Evolutionary conservation across 192 early-diverging fungal genomes (phyloP).

Genomic region (Entophlyctis helioformis): DNA sequence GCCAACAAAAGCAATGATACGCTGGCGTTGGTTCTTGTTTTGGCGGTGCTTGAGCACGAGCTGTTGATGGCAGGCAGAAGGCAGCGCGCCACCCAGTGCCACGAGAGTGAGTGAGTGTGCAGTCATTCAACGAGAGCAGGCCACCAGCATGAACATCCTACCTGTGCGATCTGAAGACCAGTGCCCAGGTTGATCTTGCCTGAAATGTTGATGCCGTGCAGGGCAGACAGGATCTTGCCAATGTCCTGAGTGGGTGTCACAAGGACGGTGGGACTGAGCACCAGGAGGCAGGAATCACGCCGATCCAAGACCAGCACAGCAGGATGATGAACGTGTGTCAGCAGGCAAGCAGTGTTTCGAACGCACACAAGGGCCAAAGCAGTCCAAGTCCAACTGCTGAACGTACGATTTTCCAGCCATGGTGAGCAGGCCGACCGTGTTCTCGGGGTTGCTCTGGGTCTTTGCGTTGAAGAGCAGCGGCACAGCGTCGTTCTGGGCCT

Average conservation of each 20-base stretch:
- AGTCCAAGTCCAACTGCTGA: neutral
- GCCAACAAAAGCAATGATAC: constrained; percentile 89
- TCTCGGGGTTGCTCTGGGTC: constrained; percentile 86
- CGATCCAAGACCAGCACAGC: neutral
- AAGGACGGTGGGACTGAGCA: constrained; percentile 72
- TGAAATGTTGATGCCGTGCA: constrained; percentile 68
- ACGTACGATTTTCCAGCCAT: constrained; percentile 80
- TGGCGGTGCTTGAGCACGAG: constrained; percentile 93
- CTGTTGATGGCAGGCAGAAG: too few relatives aligned
- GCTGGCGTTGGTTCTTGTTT: constrained; percentile 89
- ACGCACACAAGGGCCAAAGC: neutral
- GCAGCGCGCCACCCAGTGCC: too few relatives aligned
- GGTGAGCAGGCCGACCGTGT: constrained; percentile 88
- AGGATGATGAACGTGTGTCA: neutral
- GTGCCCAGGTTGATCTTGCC: constrained; percentile 66
- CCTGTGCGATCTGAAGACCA: constrained; percentile 93
- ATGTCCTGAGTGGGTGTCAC: constrained; percentile 83
- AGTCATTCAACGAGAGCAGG: too few relatives aligned
- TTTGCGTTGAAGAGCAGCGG: constrained; percentile 85
- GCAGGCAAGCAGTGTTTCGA: neutral
- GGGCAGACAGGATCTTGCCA: constrained; percentile 78
- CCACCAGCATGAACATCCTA: too few relatives aligned
- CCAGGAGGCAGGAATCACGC: neutral
- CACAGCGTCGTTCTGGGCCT: constrained; percentile 89
- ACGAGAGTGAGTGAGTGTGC: too few relatives aligned